These are phyloP conservation scores for Cyberlindnera amylophila DNA, from an alignment of 805 yeast genomes.

Conservation along the genomic window DNA sequence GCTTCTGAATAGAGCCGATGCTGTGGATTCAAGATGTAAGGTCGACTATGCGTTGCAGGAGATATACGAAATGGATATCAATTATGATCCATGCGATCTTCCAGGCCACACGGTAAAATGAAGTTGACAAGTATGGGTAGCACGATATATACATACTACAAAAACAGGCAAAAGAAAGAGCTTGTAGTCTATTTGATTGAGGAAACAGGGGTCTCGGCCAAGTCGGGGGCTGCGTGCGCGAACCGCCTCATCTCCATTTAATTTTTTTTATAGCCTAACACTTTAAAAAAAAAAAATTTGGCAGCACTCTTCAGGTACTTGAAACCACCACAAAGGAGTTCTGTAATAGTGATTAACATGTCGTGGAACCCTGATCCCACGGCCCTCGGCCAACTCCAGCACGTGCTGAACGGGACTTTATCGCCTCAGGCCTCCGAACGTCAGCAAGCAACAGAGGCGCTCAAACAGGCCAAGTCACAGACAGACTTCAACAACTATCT, in stretches of 20 bases:
- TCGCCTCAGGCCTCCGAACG: slow-evolving; percentile 55
- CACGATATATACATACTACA: no score
- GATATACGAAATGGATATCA: no score
- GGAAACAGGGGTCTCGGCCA: neutral
- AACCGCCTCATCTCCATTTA: slow-evolving; percentile 1
- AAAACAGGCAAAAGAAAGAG: no score
- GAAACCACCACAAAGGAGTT: neutral
- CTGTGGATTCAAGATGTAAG: no score
- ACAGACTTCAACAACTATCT: slow-evolving; percentile 82
- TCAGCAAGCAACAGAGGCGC: slow-evolving; percentile 65
- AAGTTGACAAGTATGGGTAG: no score
- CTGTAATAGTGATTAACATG: slow-evolving; percentile 23
- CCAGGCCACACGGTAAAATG: no score
- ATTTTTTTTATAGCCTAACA: neutral
- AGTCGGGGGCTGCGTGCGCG: neutral
- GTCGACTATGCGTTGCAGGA: no score
- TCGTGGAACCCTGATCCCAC: slow-evolving; percentile 69
- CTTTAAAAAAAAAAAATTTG: neutral
- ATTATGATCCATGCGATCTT: no score
- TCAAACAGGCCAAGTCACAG: slow-evolving; percentile 63
- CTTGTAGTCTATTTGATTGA: no score
- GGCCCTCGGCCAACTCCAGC: slow-evolving; percentile 59
- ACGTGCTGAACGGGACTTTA: slow-evolving; percentile 67
- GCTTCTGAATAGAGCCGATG: no score
- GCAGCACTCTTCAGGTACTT: no score